A percentile compares a stretch with the other conserved stretches of the same genome.
phyloP scores from a whole-genome alignment of 1,139 yeast genomes.

The Meyerozyma elateridarum region DNA sequence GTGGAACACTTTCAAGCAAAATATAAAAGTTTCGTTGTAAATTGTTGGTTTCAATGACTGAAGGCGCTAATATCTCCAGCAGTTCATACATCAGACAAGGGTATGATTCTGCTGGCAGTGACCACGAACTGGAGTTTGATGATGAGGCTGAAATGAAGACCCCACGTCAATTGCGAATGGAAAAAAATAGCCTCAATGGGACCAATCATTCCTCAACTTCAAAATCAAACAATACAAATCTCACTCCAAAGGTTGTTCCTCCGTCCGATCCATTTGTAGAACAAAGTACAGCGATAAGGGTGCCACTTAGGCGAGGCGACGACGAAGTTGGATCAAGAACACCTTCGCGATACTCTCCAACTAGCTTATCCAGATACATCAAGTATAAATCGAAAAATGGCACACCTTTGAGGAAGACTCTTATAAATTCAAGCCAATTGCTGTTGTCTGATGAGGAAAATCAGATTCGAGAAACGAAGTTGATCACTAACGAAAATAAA shows the following conservation, averaged over 20 bases:
- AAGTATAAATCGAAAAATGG: constrained; percentile 15
- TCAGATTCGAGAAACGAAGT: constrained; percentile 15
- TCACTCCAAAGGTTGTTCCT: too few species aligned
- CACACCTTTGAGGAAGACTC: constrained; percentile 15
- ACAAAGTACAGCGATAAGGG: constrained; percentile 1
- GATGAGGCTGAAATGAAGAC: constrained; percentile 3
- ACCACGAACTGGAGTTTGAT: constrained; percentile 4
- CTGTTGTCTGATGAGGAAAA: constrained; percentile 13
- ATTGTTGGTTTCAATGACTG: too few species aligned
- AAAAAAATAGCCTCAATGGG: too few species aligned
- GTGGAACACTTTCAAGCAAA: too few species aligned
- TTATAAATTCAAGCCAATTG: constrained; percentile 5
- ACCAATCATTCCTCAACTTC: too few species aligned
- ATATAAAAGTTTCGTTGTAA: too few species aligned
- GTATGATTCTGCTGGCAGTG: too few species aligned
- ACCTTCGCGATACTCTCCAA: neutral
- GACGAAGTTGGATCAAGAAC: neutral
- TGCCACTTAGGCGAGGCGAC: constrained; percentile 1
- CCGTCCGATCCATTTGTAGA: constrained; percentile 2
- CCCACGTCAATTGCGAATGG: constrained; percentile 2
- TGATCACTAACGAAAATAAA: constrained; percentile 21
- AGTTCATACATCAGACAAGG: too few species aligned
- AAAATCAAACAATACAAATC: neutral
- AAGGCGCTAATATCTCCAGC: too few species aligned
- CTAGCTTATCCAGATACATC: constrained; percentile 3